Evolutionary conservation across 257 asterid genomes (phyloP).

Genomic region (Perilla frutescens): DNA sequence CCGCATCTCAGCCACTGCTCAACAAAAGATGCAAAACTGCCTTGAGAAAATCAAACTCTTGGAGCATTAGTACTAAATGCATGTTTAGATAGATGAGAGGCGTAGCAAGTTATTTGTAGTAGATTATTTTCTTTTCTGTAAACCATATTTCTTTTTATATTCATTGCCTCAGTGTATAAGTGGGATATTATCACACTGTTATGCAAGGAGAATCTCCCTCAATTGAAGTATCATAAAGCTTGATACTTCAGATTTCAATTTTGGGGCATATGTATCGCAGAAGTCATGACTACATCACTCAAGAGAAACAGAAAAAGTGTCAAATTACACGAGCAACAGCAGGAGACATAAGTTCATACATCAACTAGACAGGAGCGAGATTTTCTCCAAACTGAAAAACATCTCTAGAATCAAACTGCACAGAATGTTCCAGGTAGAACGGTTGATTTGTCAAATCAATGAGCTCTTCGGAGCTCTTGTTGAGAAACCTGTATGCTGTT

Average conservation of each 20-base stretch:
- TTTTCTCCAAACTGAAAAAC: slow-evolving; percentile 31
- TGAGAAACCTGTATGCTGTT: slow-evolving; percentile 22
- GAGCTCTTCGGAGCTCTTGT: slow-evolving; percentile 35
- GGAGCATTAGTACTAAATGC: slow-evolving; percentile 57
- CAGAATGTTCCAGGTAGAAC: slow-evolving; percentile 22
- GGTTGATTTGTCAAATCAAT: slow-evolving; percentile 29
- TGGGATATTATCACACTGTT: not conserved
- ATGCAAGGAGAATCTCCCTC: too few relatives aligned
- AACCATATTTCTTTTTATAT: not conserved
- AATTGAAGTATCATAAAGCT: too few relatives aligned
- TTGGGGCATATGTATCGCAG: too few relatives aligned
- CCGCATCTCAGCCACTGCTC: slow-evolving; percentile 47
- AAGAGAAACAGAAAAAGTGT: too few relatives aligned
- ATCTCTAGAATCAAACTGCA: slow-evolving; percentile 25
- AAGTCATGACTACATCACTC: too few relatives aligned
- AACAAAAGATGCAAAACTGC: slow-evolving; percentile 70
- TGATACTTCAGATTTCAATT: too few relatives aligned
- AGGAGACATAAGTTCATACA: not conserved
- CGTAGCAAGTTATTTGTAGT: not conserved
- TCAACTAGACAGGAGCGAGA: slow-evolving; percentile 30
- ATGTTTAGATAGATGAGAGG: not conserved
- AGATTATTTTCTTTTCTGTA: not conserved
- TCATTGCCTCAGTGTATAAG: not conserved
- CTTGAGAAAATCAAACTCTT: slow-evolving; percentile 74
- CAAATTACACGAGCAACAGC: too few relatives aligned